A percentile compares a stretch with the other conserved stretches of the same genome.
These are phyloP conservation scores for Acaromyces ingoldii DNA, from an alignment of 1,284 basidiomycete species.

Conservation along the genomic window DNA sequence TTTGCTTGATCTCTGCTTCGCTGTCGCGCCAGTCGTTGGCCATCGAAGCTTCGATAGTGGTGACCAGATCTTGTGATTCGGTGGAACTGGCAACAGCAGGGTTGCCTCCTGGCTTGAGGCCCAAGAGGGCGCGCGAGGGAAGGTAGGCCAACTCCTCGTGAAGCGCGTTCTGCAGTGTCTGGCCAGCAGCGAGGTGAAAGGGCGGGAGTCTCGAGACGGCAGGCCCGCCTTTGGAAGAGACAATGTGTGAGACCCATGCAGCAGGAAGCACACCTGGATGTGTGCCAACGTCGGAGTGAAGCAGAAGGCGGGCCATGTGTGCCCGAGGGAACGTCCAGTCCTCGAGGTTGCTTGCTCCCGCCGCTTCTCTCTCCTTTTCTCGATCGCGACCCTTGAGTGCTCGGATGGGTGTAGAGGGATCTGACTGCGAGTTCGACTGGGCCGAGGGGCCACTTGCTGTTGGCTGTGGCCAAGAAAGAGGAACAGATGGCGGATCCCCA, in stretches of 20 bases:
- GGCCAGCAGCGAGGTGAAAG: not conserved
- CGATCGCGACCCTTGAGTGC: constrained; percentile 2
- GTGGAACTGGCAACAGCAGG: not conserved
- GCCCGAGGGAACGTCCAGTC: constrained; percentile 7
- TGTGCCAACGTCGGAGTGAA: constrained; percentile 1
- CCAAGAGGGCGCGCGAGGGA: not conserved
- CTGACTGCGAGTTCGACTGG: not conserved
- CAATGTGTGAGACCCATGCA: constrained; percentile 3
- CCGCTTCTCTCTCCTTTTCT: constrained; percentile 6
- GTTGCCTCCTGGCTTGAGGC: not conserved
- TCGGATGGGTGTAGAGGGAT: not conserved
- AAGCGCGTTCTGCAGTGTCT: constrained; percentile 1
- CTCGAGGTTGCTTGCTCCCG: constrained; percentile 2
- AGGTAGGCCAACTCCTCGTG: not conserved
- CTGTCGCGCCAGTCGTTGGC: not conserved
- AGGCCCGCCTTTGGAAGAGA: constrained; percentile 1
- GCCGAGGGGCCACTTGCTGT: not conserved
- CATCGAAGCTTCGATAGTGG: not conserved
- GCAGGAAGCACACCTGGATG: constrained; percentile 2
- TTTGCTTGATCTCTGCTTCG: not conserved
- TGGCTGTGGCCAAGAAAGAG: constrained; percentile 5
- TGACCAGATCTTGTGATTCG: not conserved
- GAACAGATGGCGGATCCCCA: not conserved
- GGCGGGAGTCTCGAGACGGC: constrained; percentile 3
- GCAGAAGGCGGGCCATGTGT: not conserved